Percentiles rank a stretch among this genome's conserved stretches.
phyloP scores from a whole-genome alignment of 192 early-diverging fungal species.

The Nowakowskiella sp. region DNA sequence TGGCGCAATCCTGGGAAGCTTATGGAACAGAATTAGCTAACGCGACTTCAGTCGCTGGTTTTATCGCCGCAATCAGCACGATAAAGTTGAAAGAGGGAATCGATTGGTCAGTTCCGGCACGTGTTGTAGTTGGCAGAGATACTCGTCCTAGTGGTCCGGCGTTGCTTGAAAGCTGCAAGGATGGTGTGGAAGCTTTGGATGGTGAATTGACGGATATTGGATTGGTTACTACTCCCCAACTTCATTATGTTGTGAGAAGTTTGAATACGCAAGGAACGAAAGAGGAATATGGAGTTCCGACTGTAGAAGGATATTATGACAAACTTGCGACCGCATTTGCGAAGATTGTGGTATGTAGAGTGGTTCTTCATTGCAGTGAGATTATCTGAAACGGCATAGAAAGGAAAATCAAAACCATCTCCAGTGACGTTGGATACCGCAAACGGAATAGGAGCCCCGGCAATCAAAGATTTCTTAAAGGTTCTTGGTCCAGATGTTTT shows the following conservation, averaged over 20 bases:
- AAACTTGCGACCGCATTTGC: constrained; percentile 84
- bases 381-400: constrained; percentile 27
- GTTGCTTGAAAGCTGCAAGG: constrained; percentile 70
- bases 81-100: constrained; percentile 64
- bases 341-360: constrained; percentile 59
- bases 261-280: constrained; percentile 70
- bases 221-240: constrained; percentile 89
- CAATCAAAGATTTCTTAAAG: constrained; percentile 66
- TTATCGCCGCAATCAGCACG: constrained; percentile 51
- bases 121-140: constrained; percentile 82
- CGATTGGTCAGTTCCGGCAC: constrained; percentile 43
- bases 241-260: constrained; percentile 90
- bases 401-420: constrained; percentile 60
- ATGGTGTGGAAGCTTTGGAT: constrained; percentile 68
- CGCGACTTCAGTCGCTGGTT: constrained; percentile 52
- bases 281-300: constrained; percentile 80
- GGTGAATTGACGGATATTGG: constrained; percentile 72
- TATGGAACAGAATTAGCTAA: constrained; percentile 89
- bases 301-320: constrained; percentile 83
- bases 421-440: constrained; percentile 81
- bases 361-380: background rate
- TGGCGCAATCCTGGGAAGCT: constrained; percentile 88
- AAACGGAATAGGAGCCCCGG: constrained; percentile 94
- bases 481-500: constrained; percentile 58
- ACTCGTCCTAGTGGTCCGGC: constrained; percentile 83